A percentile compares a stretch with the other conserved stretches of the same genome.
These are phyloP conservation scores for Fusarium sp. DNA, from an alignment of 2,329 filamentous ascomycete genomes.

Conservation along the genomic window DNA sequence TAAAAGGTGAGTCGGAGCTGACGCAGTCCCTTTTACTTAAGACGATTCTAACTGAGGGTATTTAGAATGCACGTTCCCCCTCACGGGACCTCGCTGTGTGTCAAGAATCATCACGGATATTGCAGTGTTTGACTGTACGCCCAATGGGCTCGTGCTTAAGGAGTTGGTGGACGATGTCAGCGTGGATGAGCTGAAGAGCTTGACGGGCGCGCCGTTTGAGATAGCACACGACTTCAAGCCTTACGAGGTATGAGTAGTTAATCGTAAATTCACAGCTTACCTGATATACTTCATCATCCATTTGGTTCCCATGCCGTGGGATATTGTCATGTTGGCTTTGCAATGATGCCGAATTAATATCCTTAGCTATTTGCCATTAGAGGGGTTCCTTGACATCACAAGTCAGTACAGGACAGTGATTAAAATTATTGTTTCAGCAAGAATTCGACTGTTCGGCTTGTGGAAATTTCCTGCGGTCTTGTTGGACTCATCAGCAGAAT, in stretches of 20 bases:
- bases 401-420: neutral
- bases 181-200: slow-evolving; percentile 1
- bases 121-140: slow-evolving; percentile 10
- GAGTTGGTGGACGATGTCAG: neutral
- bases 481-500: neutral
- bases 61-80: slow-evolving; percentile 80
- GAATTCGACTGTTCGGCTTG: neutral
- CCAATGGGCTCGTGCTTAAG: neutral
- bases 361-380: neutral
- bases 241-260: neutral
- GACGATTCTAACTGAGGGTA: neutral
- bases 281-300: neutral
- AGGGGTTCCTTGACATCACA: neutral
- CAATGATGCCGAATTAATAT: neutral
- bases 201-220: neutral
- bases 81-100: slow-evolving; percentile 89
- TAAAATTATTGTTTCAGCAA: neutral
- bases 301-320: neutral
- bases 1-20: slow-evolving; percentile 69
- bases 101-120: slow-evolving; percentile 90
- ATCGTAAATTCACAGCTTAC: neutral
- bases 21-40: too few relatives aligned
- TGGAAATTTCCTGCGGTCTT: neutral
- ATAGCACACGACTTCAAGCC: neutral
- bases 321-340: neutral